A percentile compares a stretch with the other conserved stretches of the same genome.
These are phyloP conservation scores for Tetradesmus obliquus DNA, from an alignment of 139 green algal species.

Conservation along the genomic window DNA sequence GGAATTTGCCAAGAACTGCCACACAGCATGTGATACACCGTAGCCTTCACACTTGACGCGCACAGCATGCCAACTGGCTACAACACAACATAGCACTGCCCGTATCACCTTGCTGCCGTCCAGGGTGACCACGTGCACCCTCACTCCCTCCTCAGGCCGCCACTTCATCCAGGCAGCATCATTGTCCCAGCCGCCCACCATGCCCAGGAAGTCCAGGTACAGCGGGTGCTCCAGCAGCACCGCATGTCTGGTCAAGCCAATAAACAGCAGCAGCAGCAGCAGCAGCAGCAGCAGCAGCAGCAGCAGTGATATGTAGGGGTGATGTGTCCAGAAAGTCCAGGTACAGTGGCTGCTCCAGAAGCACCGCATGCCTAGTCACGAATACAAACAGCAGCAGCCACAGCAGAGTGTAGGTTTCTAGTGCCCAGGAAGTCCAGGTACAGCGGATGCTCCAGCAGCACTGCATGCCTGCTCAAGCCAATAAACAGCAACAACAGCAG, in stretches of 20 bases:
- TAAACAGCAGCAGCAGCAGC: neutral
- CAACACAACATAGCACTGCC: no score
- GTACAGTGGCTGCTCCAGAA: neutral
- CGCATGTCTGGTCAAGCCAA: neutral
- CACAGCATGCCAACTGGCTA: no score
- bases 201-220: neutral
- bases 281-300: neutral
- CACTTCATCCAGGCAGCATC: conserved; percentile 37
- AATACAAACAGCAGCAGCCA: neutral
- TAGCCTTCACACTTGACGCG: no score
- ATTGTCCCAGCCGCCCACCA: conserved; percentile 34
- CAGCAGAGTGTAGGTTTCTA: no score
- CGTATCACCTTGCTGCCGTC: conserved; percentile 27
- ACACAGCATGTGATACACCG: no score
- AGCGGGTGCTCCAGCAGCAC: neutral
- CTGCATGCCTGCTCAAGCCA: neutral
- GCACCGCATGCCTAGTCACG: no score
- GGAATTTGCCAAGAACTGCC: no score
- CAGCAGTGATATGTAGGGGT: neutral
- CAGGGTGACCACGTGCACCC: conserved; percentile 23
- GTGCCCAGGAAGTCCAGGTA: neutral
- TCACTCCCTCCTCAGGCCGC: neutral
- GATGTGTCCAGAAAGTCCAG: neutral
- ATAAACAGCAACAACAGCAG: neutral
- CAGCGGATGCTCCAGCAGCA: neutral